phyloP scores from a whole-genome alignment of 495 filamentous ascomycete genomes.

The Apiosordaria backusii region DNA sequence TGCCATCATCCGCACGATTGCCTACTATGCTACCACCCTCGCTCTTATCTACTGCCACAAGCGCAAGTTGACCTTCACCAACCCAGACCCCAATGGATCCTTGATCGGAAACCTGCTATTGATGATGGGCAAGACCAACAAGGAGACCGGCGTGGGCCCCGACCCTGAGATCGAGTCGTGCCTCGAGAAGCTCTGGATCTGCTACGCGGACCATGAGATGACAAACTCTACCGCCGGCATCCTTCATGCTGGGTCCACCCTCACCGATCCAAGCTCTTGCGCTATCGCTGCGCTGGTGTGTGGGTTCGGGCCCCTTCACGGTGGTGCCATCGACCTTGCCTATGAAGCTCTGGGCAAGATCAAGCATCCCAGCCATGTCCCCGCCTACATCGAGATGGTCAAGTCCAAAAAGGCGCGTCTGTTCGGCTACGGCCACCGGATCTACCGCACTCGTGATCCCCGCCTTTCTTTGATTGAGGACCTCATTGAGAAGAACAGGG shows the following conservation, averaged over 20 bases:
- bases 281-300: constrained; percentile 46
- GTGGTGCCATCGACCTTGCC: constrained; percentile 55
- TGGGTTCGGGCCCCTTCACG: constrained; percentile 53
- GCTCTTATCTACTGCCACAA: constrained; percentile 41
- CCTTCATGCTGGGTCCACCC: constrained; percentile 46
- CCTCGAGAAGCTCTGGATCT: constrained; percentile 40
- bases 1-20: constrained; percentile 23
- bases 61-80: constrained; percentile 35
- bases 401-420: constrained; percentile 49
- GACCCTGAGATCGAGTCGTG: constrained; percentile 18
- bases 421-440: constrained; percentile 56
- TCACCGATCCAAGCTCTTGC: constrained; percentile 45
- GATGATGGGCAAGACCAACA: constrained; percentile 43
- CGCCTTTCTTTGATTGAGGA: constrained; percentile 44
- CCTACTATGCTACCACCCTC: constrained; percentile 35
- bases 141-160: constrained; percentile 1
- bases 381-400: constrained; percentile 43
- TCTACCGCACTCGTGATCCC: constrained; percentile 52
- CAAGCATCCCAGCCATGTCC: constrained; percentile 39
- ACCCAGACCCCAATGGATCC: constrained; percentile 32
- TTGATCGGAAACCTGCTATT: constrained; percentile 47
- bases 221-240: constrained; percentile 52
- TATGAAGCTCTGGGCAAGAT: constrained; percentile 45
- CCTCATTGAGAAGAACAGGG: constrained; percentile 43
- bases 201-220: constrained; percentile 51